phyloP scores from a whole-genome alignment of 768 basidiomycete genomes.

The Phlegmacium glaucopus region DNA sequence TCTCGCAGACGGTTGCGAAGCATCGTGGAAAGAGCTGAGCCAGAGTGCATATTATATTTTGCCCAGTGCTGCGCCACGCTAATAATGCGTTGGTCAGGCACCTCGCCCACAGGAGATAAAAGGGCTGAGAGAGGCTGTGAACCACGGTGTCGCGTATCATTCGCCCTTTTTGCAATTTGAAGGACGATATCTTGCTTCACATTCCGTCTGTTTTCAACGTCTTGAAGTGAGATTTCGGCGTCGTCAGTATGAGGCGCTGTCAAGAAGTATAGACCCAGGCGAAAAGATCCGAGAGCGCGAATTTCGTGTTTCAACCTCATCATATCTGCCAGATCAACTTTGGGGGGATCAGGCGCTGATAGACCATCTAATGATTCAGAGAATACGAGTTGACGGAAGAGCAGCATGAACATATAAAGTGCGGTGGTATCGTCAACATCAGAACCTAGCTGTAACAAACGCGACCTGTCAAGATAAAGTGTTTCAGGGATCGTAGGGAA shows the following conservation, averaged over 20 bases:
- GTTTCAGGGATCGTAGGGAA: slow-evolving; percentile 62
- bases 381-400: slow-evolving; percentile 72
- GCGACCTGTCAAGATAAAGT: slow-evolving; percentile 72
- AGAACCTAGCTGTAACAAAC: slow-evolving; percentile 59
- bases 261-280: slow-evolving; percentile 59
- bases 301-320: slow-evolving; percentile 70
- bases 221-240: slow-evolving; percentile 18
- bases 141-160: slow-evolving; percentile 28
- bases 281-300: slow-evolving; percentile 61
- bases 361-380: slow-evolving; percentile 38
- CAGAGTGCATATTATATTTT: slow-evolving; percentile 58
- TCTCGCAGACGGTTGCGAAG: slow-evolving; percentile 62
- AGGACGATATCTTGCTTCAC: slow-evolving; percentile 66
- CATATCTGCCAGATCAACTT: slow-evolving; percentile 51
- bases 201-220: slow-evolving; percentile 49
- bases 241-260: slow-evolving; percentile 19
- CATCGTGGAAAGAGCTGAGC: slow-evolving; percentile 57
- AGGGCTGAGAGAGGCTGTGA: slow-evolving; percentile 1
- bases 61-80: slow-evolving; percentile 69
- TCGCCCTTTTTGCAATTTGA: slow-evolving; percentile 72
- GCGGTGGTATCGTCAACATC: slow-evolving; percentile 76
- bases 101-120: slow-evolving; percentile 25
- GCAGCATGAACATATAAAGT: slow-evolving; percentile 76
- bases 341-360: slow-evolving; percentile 21
- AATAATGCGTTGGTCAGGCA: slow-evolving; percentile 51